Conservation (phyloP, 208 protist genomes). For the Kentomonas sorsogonicus region DNA sequence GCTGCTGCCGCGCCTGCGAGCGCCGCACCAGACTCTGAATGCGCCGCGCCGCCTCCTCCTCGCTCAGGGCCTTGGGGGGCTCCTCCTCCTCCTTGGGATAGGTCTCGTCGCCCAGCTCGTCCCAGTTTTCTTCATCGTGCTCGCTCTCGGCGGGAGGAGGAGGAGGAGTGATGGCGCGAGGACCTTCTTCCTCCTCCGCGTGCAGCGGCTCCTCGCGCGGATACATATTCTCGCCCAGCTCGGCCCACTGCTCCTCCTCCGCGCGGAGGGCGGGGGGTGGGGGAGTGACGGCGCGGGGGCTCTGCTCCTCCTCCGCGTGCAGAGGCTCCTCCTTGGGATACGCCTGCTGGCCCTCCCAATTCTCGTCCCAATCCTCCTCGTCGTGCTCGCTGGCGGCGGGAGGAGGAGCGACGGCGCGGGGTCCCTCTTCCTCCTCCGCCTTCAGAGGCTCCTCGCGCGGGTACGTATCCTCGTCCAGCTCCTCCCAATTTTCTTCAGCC, state of each 20-base stretch:
- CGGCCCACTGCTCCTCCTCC: constrained; percentile 5
- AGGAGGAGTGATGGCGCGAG: too few relatives aligned
- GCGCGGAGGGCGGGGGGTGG: background rate
- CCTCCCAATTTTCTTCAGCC: too few relatives aligned
- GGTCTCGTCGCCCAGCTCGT: background rate
- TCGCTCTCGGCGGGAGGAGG: constrained; percentile 14
- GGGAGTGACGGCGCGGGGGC: background rate
- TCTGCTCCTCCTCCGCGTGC: constrained; percentile 7
- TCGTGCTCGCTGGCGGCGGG: too few relatives aligned
- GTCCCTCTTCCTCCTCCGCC: too few relatives aligned
- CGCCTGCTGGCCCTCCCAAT: too few relatives aligned
- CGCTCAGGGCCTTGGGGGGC: background rate
- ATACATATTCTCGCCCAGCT: constrained; percentile 2
- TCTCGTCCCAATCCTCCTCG: background rate
- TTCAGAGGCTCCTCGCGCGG: too few relatives aligned
- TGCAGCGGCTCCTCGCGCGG: too few relatives aligned
- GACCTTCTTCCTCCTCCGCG: too few relatives aligned
- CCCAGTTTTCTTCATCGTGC: background rate
- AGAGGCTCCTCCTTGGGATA: too few relatives aligned
- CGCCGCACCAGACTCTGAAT: background rate
- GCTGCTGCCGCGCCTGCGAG: too few relatives aligned
- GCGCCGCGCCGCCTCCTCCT: background rate
- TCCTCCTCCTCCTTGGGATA: constrained; percentile 6
- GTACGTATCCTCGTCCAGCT: too few relatives aligned
- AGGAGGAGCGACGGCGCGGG: too few relatives aligned